Evolutionary conservation across 1,284 basidiomycete genomes (phyloP), one percentile per base, ranked within the genome.

Genomic region (Moesziomyces sp.): DNA sequence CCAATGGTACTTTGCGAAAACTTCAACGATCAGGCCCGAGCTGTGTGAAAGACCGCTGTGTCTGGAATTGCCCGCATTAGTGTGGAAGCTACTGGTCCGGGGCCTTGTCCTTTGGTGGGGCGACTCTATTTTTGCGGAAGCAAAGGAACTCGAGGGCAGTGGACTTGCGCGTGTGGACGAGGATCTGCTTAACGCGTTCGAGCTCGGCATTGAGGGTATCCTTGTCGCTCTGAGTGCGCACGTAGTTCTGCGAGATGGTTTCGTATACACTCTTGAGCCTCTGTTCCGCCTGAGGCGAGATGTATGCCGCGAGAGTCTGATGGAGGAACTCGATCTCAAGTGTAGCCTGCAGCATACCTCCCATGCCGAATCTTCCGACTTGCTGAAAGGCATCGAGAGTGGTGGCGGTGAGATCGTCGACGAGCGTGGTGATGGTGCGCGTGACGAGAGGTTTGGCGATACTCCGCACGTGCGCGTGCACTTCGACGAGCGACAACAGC

Each of bases 271-370:
- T 91, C 45, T 93, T 92, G 26, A 99, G 88, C 46, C 90, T 92
- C 80, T 89, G 89, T 55, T 92, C 92, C 5, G 96, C 93, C 5
- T 88, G 83, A 0, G 90, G 87, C 4, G 92, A 92, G 47, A 98
- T 91, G 84, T 95, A 96, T 66, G 91, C 90, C 30, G 91, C 89
- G 43, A 99, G 87, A 6, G 93, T 95, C 86, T 98, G 96, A 85
- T 99, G 95, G 86, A 98, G 90, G 86, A 98, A 99, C 85, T 99
- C 97, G 77, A 98, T 97, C 85, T 99, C 97, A 30, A 99, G 89
- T 3, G 97, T 99, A 3, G 97, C 96, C 91, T 97, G 81, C 35
- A 99, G 88, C 97, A 99, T 99, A 13, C 97, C 97, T 47, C 97
- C 97, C 90, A 97, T 97, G 18, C 96, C 94, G 81, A 97, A 97